phyloP scores from a whole-genome alignment of 2,329 filamentous ascomycete genomes.

The Colletotrichum spinosum region DNA sequence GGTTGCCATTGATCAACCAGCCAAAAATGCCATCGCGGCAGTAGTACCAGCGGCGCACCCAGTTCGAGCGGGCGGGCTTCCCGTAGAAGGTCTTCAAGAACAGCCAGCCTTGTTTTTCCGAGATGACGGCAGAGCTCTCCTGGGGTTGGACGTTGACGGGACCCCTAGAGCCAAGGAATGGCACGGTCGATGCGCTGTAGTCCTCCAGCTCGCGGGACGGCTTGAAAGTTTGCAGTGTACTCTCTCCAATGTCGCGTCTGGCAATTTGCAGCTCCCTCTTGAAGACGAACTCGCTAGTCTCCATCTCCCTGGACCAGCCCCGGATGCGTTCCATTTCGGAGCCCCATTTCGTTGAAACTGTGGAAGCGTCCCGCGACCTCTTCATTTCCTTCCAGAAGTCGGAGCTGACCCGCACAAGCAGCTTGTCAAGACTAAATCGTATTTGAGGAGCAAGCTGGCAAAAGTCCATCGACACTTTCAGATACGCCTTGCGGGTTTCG shows the following conservation, averaged over 20 bases:
- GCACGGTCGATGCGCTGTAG: conserved; percentile 90
- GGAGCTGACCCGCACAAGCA: conserved; percentile 85
- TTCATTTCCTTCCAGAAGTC: conserved; percentile 93
- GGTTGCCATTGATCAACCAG: conserved; percentile 85
- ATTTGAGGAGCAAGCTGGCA: conserved; percentile 89
- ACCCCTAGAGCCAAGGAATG: conserved; percentile 80
- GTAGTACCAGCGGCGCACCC: conserved; percentile 95
- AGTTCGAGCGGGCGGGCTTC: conserved; percentile 89
- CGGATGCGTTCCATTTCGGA: conserved; percentile 90
- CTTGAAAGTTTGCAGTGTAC: conserved; percentile 75
- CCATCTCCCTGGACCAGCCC: conserved; percentile 96
- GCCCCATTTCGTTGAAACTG: conserved; percentile 74
- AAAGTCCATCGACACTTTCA: conserved; percentile 94
- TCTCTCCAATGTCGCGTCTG: conserved; percentile 84
- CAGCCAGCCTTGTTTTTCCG: conserved; percentile 95
- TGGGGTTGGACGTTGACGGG: conserved; percentile 72
- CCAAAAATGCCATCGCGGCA: conserved; percentile 96
- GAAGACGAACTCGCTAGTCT: conserved; percentile 86
- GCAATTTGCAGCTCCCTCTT: conserved; percentile 83
- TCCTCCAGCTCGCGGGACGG: conserved; percentile 94
- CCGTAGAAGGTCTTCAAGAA: conserved; percentile 84
- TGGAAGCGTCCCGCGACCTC: conserved; percentile 73
- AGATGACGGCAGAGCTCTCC: conserved; percentile 61
- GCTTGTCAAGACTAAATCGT: conserved; percentile 83
- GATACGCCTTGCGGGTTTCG: conserved; percentile 89